Base-by-base conservation (phyloP, 257 asterid species). In the Solanum clarkiae region DNA sequence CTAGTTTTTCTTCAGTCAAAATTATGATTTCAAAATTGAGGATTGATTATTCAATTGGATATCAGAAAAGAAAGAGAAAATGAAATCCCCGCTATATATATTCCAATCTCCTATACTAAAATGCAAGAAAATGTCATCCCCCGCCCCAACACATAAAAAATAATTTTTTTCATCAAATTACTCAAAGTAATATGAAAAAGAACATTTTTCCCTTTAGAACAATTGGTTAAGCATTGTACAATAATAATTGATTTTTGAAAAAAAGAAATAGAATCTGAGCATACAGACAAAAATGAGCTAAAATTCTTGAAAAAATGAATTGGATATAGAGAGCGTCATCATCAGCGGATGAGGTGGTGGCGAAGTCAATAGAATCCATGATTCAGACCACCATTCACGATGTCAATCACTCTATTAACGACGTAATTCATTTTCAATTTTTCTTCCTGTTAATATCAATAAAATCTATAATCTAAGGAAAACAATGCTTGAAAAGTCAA, bases 281-380 rank as follows among this genome's bases (percentile, higher is more conserved):
- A 68, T 36, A 69, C 17, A 69, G 1, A 69, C 2, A 69, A 36
- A 69, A 68, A 17, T 40, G 49, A 69, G 79, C 26, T 18, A 26
- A 69, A 17, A 69, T 69, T n/a, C 51, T 17, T 69, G 8, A 5
- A 40, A 69, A 32, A 79, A 10, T 26, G 10, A 56, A 88, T 89
- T 87, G 80, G 85, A 29, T 85, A 77, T 83, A 75, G 49, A 75
- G 49, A 75, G 51, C 89, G 59, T 79, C 84, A 83, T 79, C 84
- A 86, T 84, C 84, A 10, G 77, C 10, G 66, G 88, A 20, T 68
- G 88, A 75, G 70, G 85, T 22, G 65, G 66, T 53, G 66, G 49
- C 49, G 83, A 49, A 53, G 66, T 79, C 45, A 3, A 24, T 45
- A 77, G 69, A 84, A 75, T 87, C 91, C 91, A 89, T 89, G 22